These are phyloP conservation scores for Penicillium sp. DNA, from an alignment of 2,329 filamentous ascomycete species.

Conservation along the genomic window DNA sequence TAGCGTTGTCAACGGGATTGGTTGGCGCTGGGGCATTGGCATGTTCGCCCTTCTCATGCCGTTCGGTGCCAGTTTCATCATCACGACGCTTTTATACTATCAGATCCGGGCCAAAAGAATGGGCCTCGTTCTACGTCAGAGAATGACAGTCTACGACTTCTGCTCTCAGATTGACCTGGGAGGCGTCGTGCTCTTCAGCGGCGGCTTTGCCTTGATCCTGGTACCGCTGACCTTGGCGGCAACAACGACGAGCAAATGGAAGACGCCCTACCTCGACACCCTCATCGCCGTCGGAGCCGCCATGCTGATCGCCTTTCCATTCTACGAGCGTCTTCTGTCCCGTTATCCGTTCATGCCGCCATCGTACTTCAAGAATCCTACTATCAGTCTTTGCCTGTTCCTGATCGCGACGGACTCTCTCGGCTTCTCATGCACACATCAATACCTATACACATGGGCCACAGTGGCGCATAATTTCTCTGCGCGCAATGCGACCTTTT, in stretches of 20 bases:
- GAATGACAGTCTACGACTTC: conserved; percentile 28
- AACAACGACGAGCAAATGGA: conserved; percentile 43
- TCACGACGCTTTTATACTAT: conserved; percentile 39
- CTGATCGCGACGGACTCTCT: conserved; percentile 46
- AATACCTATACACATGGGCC: conserved; percentile 51
- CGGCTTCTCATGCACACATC: conserved; percentile 47
- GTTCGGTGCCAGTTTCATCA: conserved; percentile 35
- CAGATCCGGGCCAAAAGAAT: conserved; percentile 34
- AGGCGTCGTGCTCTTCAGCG: conserved; percentile 49
- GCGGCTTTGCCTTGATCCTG: conserved; percentile 50
- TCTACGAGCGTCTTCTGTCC: conserved; percentile 50
- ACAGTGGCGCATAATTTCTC: conserved; percentile 45
- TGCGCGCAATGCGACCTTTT: conserved; percentile 45
- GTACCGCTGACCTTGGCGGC: conserved; percentile 50
- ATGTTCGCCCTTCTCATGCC: conserved; percentile 47
- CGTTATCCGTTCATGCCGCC: conserved; percentile 48
- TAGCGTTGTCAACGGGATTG: conserved; percentile 40
- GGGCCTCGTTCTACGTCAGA: conserved; percentile 28
- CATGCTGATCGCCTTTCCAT: conserved; percentile 44
- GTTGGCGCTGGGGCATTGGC: conserved; percentile 48
- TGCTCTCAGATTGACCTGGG: conserved; percentile 37
- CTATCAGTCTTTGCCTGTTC: conserved; percentile 44
- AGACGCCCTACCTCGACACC: conserved; percentile 46
- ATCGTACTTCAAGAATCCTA: conserved; percentile 45
- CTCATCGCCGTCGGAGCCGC: conserved; percentile 46